These are phyloP conservation scores for Backusella parvicylindrica DNA, from an alignment of 192 early-diverging fungal genomes.

Conservation along the genomic window DNA sequence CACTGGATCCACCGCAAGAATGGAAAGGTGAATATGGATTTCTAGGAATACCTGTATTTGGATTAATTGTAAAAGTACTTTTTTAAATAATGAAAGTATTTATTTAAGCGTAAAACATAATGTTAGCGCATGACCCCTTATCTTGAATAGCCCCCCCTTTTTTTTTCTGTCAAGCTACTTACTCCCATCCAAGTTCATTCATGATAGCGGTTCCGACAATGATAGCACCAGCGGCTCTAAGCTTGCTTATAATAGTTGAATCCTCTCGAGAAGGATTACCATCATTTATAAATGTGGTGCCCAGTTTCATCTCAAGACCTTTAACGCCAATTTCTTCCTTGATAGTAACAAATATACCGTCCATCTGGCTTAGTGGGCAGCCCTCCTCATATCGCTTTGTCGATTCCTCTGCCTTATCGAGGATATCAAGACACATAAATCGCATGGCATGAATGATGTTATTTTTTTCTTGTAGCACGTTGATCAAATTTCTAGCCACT, in stretches of 20 bases:
- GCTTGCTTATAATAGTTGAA: constrained; percentile 42
- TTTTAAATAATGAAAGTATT: constrained; percentile 12
- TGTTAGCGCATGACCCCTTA: not conserved
- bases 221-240: constrained; percentile 59
- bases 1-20: constrained; percentile 69
- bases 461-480: constrained; percentile 18
- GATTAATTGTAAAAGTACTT: constrained; percentile 59
- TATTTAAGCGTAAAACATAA: not conserved
- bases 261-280: constrained; percentile 44
- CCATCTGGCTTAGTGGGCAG: constrained; percentile 54
- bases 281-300: constrained; percentile 59
- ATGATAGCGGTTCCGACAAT: constrained; percentile 68
- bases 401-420: constrained; percentile 56
- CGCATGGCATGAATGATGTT: constrained; percentile 17
- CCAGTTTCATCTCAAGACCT: constrained; percentile 48
- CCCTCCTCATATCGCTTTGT: constrained; percentile 48
- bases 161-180: not conserved
- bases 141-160: not conserved
- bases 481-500: constrained; percentile 32
- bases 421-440: constrained; percentile 31
- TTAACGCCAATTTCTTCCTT: constrained; percentile 73
- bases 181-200: constrained; percentile 70
- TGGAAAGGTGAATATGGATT: constrained; percentile 60
- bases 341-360: constrained; percentile 69
- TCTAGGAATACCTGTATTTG: constrained; percentile 50